These are phyloP conservation scores for Rhododendron kiyosumense DNA, from an alignment of 148 eudicot species.

Conservation along the genomic window DNA sequence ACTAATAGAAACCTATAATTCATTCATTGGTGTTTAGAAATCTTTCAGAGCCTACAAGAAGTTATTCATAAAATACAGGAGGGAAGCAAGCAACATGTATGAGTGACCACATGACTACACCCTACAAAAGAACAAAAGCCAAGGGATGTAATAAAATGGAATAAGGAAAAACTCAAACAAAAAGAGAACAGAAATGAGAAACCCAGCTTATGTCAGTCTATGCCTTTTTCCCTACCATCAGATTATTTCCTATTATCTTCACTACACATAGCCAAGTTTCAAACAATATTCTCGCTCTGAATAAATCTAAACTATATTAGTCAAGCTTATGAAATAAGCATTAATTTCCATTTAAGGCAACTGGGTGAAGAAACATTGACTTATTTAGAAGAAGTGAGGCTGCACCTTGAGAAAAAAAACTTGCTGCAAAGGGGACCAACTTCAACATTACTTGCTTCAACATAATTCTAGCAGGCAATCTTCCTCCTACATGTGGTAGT, in stretches of 20 bases:
- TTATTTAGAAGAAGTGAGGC: background rate
- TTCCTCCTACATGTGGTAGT: conserved; percentile 71
- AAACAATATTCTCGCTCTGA: background rate
- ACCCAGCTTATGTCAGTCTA: background rate
- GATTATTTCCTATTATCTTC: background rate
- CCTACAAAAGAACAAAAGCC: background rate
- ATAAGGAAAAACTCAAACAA: background rate
- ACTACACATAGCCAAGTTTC: background rate
- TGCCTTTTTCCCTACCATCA: background rate
- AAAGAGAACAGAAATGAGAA: background rate
- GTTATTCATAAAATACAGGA: background rate
- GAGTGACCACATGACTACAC: background rate
- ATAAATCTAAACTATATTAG: background rate
- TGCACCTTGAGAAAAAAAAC: conserved; percentile 45
- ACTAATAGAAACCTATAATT: background rate
- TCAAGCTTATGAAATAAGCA: background rate
- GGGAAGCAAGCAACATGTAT: background rate
- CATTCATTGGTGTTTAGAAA: background rate
- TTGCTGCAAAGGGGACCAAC: conserved; percentile 51
- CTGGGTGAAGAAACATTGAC: background rate
- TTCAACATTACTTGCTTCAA: conserved; percentile 82
- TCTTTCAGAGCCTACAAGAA: background rate
- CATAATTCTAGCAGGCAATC: conserved; percentile 73
- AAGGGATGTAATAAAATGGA: background rate
- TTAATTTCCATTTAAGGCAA: background rate